These are phyloP conservation scores for Puccinia sorghi DNA, from an alignment of 1,284 basidiomycete genomes.

Conservation along the genomic window DNA sequence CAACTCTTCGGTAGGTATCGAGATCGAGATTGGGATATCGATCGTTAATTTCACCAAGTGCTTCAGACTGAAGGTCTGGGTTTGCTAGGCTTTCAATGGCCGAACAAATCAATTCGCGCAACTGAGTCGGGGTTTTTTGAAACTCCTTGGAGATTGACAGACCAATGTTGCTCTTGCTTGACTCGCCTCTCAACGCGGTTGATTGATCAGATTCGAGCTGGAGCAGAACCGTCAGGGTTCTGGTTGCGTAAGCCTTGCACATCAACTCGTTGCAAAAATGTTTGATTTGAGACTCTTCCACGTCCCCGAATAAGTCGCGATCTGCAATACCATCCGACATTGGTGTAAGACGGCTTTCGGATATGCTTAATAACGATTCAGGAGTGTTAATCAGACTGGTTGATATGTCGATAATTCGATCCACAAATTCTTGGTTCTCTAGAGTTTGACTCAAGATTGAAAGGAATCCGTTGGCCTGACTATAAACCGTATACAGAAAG, in stretches of 20 bases:
- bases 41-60: conserved; percentile 33
- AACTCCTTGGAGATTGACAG: conserved; percentile 25
- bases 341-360: conserved; percentile 16
- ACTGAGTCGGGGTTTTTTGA: conserved; percentile 34
- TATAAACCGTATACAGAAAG: conserved; percentile 38
- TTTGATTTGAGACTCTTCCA: conserved; percentile 44
- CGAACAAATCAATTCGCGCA: conserved; percentile 27
- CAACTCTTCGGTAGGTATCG: conserved; percentile 41
- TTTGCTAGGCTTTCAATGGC: conserved; percentile 38
- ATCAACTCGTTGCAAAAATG: conserved; percentile 46
- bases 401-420: conserved; percentile 42
- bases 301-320: not conserved
- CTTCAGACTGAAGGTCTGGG: conserved; percentile 43
- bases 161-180: conserved; percentile 14
- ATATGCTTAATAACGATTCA: not conserved
- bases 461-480: conserved; percentile 32
- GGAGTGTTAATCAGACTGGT: conserved; percentile 45
- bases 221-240: conserved; percentile 40
- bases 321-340: conserved; percentile 6
- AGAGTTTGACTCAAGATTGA: conserved; percentile 25
- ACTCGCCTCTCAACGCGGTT: not conserved
- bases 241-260: conserved; percentile 39
- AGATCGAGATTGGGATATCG: conserved; percentile 37
- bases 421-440: conserved; percentile 38
- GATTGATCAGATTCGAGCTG: conserved; percentile 44